Evolutionary conservation across 2,329 filamentous ascomycete species (phyloP).

Genomic region (Pestalotiopsis fici): DNA sequence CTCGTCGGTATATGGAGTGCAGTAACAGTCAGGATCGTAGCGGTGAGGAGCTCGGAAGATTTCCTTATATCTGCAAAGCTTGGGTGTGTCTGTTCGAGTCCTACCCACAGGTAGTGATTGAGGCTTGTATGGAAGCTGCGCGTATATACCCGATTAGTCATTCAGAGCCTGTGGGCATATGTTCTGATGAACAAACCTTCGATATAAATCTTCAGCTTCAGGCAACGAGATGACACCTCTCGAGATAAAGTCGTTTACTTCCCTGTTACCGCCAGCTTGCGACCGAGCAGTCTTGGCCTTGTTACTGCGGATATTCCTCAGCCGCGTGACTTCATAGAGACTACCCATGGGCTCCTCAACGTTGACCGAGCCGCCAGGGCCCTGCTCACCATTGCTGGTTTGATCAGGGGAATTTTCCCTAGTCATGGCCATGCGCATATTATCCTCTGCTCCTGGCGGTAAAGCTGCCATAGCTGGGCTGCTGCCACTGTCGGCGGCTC

Average conservation of each 20-base stretch:
- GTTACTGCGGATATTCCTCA: conserved; percentile 33
- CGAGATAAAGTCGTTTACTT: conserved; percentile 46
- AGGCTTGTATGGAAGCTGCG: conserved; percentile 44
- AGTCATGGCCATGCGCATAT: conserved; percentile 40
- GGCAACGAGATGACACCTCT: conserved; percentile 43
- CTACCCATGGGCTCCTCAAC: conserved; percentile 54
- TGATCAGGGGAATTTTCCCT: conserved; percentile 45
- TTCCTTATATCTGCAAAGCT: conserved; percentile 51
- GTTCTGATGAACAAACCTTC: conserved; percentile 23
- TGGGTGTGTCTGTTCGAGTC: conserved; percentile 49
- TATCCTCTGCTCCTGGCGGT: conserved; percentile 26
- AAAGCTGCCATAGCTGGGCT: conserved; percentile 25
- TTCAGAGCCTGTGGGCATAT: neutral
- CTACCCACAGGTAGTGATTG: conserved; percentile 54
- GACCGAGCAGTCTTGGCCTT: conserved; percentile 13
- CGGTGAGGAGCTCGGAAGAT: conserved; percentile 56
- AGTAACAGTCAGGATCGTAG: conserved; percentile 59
- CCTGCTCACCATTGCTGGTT: conserved; percentile 32
- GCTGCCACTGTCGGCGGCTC: conserved; percentile 6
- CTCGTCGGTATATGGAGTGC: conserved; percentile 59
- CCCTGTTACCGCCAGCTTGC: neutral
- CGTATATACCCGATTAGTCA: neutral
- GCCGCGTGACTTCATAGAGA: conserved; percentile 54
- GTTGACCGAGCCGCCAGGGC: conserved; percentile 28
- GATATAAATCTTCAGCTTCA: conserved; percentile 51